Percentiles rank a stretch among this genome's conserved stretches.
phyloP scores from a whole-genome alignment of 164 flowering plant genomes.

The Stephania yunnanensis region DNA sequence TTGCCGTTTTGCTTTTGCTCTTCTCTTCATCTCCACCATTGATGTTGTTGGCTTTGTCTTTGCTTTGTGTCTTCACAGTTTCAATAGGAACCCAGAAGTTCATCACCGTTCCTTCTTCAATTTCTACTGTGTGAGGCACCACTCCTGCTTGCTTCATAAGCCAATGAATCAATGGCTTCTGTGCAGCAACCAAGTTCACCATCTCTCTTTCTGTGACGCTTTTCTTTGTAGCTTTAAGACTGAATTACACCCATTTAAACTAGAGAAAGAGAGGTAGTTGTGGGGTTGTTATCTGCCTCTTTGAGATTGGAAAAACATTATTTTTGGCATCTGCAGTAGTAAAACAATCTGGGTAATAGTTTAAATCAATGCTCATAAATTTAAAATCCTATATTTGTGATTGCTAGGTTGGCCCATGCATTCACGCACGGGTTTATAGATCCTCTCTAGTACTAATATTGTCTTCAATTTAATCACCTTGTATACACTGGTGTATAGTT shows the following conservation, averaged over 20 bases:
- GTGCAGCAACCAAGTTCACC: conserved; percentile 86
- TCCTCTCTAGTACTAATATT: no score
- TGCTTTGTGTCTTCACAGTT: conserved; percentile 24
- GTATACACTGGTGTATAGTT: no score
- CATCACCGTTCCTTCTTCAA: conserved; percentile 71
- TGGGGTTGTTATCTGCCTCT: conserved; percentile 21
- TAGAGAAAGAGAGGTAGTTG: conserved; percentile 18
- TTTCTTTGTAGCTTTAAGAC: background rate
- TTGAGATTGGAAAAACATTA: background rate
- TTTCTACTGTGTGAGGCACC: conserved; percentile 46
- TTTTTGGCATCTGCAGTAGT: background rate
- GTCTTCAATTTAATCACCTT: no score
- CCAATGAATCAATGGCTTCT: conserved; percentile 63
- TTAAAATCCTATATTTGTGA: background rate
- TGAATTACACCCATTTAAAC: background rate
- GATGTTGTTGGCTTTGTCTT: background rate
- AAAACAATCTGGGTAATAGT: background rate
- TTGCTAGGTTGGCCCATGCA: background rate
- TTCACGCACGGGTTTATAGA: no score
- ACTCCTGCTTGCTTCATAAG: conserved; percentile 85
- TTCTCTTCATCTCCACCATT: conserved; percentile 6
- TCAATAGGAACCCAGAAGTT: conserved; percentile 74
- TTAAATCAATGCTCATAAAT: no score
- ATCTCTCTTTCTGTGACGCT: conserved; percentile 25
- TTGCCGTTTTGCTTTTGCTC: conserved; percentile 21